phyloP scores from a whole-genome alignment of 1,139 yeast species.

The Kodamaea suecica region DNA sequence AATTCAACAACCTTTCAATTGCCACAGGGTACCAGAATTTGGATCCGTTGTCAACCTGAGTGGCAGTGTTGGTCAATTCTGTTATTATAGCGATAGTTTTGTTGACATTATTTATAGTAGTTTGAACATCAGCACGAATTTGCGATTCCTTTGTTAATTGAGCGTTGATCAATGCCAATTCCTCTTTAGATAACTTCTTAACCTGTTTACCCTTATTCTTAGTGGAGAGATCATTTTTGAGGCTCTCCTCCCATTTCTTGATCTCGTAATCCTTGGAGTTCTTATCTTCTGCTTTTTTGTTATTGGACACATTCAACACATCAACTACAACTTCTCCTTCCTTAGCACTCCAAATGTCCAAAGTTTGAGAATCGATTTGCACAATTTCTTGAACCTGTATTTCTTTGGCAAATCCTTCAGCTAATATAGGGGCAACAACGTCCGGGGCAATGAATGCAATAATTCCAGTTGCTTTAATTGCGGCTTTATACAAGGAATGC shows the following conservation, averaged over 20 bases:
- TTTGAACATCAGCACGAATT: conserved; percentile 48
- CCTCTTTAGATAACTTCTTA: conserved; percentile 73
- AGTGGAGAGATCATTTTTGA: conserved; percentile 72
- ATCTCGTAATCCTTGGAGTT: conserved; percentile 83
- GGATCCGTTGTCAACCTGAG: conserved; percentile 64
- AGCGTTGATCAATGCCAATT: conserved; percentile 55
- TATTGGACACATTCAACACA: conserved; percentile 45
- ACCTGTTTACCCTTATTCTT: conserved; percentile 37
- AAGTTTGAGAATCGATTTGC: conserved; percentile 23
- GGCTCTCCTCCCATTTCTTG: conserved; percentile 83
- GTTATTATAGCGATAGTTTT: conserved; percentile 54
- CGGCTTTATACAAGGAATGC: conserved; percentile 34
- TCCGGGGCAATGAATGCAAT: conserved; percentile 69
- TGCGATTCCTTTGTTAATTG: conserved; percentile 60
- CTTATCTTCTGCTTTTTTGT: conserved; percentile 45
- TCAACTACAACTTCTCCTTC: conserved; percentile 73
- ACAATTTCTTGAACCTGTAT: conserved; percentile 34
- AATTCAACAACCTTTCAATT: conserved; percentile 41
- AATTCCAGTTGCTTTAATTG: conserved; percentile 59
- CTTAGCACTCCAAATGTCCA: conserved; percentile 62
- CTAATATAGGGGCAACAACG: conserved; percentile 51
- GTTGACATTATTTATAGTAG: conserved; percentile 34
- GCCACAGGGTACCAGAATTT: conserved; percentile 71
- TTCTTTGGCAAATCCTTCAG: conserved; percentile 38
- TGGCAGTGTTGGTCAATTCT: conserved; percentile 51